Evolutionary conservation across 208 protist genomes (phyloP), one percentile per base, ranked within the genome.

Genomic region (Leishmania braziliensis): DNA sequence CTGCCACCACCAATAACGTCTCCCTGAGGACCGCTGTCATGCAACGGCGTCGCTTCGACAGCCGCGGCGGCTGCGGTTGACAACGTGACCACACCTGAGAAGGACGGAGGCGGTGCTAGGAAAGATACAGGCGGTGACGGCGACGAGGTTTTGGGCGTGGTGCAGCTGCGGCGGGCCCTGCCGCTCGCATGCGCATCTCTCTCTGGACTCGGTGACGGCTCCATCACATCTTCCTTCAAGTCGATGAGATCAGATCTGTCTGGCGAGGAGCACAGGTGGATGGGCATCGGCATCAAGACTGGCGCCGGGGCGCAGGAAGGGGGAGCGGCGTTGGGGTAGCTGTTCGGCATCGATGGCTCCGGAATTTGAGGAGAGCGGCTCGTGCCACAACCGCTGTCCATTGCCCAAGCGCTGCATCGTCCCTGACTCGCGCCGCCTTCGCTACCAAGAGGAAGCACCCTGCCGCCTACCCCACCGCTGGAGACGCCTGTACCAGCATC

Each of bases 281-380:
- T 50, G 4, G 39, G 23, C 56, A 36, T 36, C 56, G 36, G 29
- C 56, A 51, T 54, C 72, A 85, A 50, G 0, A 85, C 29, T 1
- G 82, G 82, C 0, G 43, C 63, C 0, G 82, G 82, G 8, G 82
- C 77, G n/a, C 82, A 85, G 62, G 48, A 23, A 8, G 82, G 82
- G 0, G 82, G 82, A 33, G 79, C 82, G 29, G 72, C 73, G 43
- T 69, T 66, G 6, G 63, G 2, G 39, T 62, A 39, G 26, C 62
- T 62, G 50, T 58, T 58, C 8, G 77, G 63, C 77, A 82, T 66
- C 63, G 82, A 85, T 39, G 75, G 82, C 77, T 85, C 82, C 65
- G 51, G 65, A 63, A 76, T 33, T 68, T 54, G 65, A 29, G 82
- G 77, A 50, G 77, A 81, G 48, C 43, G 65, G 66, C 82, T 85